These are phyloP conservation scores for Keithomyces neogunnii DNA, from an alignment of 2,329 filamentous ascomycete genomes.

Conservation along the genomic window DNA sequence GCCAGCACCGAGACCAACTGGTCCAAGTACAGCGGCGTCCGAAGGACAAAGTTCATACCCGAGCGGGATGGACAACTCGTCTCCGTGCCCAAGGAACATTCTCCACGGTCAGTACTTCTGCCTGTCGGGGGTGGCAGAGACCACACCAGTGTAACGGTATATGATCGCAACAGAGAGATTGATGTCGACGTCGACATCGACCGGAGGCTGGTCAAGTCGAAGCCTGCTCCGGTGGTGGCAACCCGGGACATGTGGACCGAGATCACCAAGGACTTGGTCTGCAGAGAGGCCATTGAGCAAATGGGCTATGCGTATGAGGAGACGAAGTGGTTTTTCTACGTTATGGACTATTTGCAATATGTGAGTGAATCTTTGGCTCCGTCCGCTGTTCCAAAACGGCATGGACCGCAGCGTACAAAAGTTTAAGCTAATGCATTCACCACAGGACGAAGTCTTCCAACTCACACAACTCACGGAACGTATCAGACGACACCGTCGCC, in stretches of 20 bases:
- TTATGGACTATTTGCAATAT: constrained; percentile 81
- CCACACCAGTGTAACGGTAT: constrained; percentile 37
- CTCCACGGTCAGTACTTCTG: constrained; percentile 9
- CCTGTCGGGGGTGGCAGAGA: constrained; percentile 21
- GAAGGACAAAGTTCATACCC: constrained; percentile 64
- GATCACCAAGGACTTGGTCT: constrained; percentile 86
- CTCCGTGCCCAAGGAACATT: constrained; percentile 15
- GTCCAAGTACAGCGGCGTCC: constrained; percentile 70
- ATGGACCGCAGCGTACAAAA: too few species aligned
- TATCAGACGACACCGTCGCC: constrained; percentile 57
- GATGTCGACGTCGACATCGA: constrained; percentile 51
- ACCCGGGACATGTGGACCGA: constrained; percentile 83
- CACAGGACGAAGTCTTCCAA: constrained; percentile 78
- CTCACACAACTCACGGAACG: constrained; percentile 77
- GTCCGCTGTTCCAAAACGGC: too few species aligned
- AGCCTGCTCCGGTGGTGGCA: constrained; percentile 33
- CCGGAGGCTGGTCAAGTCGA: constrained; percentile 14
- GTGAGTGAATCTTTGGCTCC: constrained; percentile 47
- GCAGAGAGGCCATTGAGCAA: constrained; percentile 77
- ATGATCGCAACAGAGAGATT: constrained; percentile 37
- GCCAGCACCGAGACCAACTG: constrained; percentile 70
- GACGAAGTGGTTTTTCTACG: constrained; percentile 81
- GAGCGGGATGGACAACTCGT: constrained; percentile 46
- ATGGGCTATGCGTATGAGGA: constrained; percentile 85
- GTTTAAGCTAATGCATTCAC: neutral